These are phyloP conservation scores for Ajuga chamaepitys DNA, from an alignment of 257 asterid genomes.

Conservation along the genomic window DNA sequence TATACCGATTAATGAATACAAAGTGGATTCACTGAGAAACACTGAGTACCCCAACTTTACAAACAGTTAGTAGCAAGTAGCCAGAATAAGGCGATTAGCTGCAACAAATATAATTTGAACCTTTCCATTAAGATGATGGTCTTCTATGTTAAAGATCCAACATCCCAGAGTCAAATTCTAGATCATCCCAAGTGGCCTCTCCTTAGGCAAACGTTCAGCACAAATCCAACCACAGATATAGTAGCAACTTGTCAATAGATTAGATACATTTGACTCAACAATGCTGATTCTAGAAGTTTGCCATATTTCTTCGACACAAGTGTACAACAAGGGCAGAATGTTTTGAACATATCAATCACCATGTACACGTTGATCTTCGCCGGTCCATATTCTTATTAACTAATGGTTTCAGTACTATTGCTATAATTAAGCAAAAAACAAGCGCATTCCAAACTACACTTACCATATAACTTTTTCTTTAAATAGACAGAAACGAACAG, in stretches of 20 bases:
- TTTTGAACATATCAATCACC: background rate
- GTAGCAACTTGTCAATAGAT: background rate
- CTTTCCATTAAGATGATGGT: background rate
- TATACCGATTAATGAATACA: background rate
- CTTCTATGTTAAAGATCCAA: background rate
- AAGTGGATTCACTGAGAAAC: background rate
- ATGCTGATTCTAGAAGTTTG: background rate
- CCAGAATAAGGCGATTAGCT: background rate
- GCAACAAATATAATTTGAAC: background rate
- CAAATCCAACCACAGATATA: background rate
- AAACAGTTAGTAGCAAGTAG: background rate
- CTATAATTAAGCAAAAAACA: background rate
- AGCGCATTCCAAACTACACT: background rate
- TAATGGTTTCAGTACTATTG: background rate
- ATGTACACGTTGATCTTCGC: background rate
- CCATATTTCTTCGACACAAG: background rate
- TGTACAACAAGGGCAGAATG: background rate
- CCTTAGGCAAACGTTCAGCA: background rate
- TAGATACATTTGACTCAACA: background rate
- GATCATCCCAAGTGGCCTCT: background rate
- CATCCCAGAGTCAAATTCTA: background rate
- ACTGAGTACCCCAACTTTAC: background rate
- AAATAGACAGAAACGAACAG: background rate
- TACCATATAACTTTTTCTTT: background rate
- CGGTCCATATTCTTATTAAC: constrained; percentile 5